These are phyloP conservation scores for Talaromyces nanjingensis DNA, from an alignment of 495 filamentous ascomycete genomes.

Conservation along the genomic window DNA sequence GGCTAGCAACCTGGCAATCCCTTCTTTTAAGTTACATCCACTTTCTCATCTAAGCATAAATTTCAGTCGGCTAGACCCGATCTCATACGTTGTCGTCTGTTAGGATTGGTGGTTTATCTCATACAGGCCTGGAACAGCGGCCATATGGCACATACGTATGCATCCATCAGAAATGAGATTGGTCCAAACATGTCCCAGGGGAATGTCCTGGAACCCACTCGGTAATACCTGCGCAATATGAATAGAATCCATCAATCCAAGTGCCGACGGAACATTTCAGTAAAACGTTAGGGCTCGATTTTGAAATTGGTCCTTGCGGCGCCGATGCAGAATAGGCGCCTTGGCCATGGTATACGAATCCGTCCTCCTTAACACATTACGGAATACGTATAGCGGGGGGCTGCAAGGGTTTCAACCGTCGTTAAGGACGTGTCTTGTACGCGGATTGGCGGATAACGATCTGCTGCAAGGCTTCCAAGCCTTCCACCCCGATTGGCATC, in stretches of 20 bases:
- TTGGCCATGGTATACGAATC: conserved; percentile 5
- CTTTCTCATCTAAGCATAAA: conserved; percentile 1
- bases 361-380: conserved; percentile 15
- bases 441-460: background rate
- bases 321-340: background rate
- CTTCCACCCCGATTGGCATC: background rate
- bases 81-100: background rate
- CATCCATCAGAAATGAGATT: background rate
- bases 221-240: background rate
- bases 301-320: background rate
- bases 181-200: background rate
- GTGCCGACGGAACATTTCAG: background rate
- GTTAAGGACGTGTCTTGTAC: background rate
- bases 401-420: background rate
- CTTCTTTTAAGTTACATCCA: background rate
- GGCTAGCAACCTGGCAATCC: background rate
- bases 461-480: background rate
- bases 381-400: background rate
- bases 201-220: background rate
- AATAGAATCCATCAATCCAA: background rate
- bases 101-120: background rate
- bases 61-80: background rate
- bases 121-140: background rate
- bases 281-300: background rate
- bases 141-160: background rate